phyloP scores from a whole-genome alignment of 2,329 filamentous ascomycete species.

The Basipetospora sp. region DNA sequence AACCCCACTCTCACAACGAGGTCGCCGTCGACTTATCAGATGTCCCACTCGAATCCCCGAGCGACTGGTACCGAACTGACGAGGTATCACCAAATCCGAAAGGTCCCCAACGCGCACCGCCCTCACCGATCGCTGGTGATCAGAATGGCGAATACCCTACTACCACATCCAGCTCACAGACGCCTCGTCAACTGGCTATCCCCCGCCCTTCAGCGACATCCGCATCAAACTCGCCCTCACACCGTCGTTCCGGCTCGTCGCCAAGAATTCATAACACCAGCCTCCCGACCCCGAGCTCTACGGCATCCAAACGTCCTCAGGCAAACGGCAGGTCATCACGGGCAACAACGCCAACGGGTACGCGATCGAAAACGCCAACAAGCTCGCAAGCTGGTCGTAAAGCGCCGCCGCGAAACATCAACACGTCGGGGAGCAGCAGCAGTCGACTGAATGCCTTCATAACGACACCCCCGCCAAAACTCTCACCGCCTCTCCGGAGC shows the following conservation, averaged over 20 bases:
- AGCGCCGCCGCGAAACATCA: constrained; percentile 25
- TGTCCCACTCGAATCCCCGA: constrained; percentile 1
- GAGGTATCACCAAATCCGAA: constrained; percentile 4
- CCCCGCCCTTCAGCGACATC: too few relatives aligned
- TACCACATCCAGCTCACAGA: too few relatives aligned
- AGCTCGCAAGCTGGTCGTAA: constrained; percentile 23
- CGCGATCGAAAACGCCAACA: constrained; percentile 22
- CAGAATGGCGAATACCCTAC: background rate
- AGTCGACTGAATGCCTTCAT: constrained; percentile 59
- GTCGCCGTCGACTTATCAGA: background rate
- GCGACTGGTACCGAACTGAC: constrained; percentile 5
- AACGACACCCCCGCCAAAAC: constrained; percentile 51
- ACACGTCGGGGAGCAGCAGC: constrained; percentile 33
- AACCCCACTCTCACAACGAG: too few relatives aligned
- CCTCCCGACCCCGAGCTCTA: constrained; percentile 42
- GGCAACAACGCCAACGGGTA: constrained; percentile 20
- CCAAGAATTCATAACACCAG: constrained; percentile 12
- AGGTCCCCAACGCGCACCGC: constrained; percentile 19
- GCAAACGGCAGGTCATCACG: constrained; percentile 26
- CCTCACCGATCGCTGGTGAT: constrained; percentile 13
- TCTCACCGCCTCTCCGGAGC: constrained; percentile 66
- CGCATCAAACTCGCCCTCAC: too few relatives aligned
- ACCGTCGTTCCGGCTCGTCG: background rate
- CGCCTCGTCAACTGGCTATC: too few relatives aligned
- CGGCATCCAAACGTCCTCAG: constrained; percentile 27